Evolutionary conservation across 257 asterid species (phyloP), one percentile per base, ranked within the genome.

Genomic region (Solanum corneliomulleri): DNA sequence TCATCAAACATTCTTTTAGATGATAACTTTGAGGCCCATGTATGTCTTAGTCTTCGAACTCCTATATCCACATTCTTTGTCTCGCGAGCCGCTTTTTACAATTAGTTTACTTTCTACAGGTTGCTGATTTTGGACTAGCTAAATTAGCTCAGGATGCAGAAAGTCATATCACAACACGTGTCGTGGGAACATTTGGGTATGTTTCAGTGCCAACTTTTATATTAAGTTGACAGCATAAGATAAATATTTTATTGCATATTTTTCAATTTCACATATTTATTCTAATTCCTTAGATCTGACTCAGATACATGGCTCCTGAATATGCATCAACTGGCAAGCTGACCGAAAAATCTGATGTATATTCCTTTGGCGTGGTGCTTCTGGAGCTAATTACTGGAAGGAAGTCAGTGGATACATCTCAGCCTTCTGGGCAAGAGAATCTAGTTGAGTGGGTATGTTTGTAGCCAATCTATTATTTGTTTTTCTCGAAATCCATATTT

Each of bases 291-390:
- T 72, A 47, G 58, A 47, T 86, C 27, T 83, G 12, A 52, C 80
- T 91, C 95, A 96, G 99, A 87, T 96, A 96, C 92, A 93, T 96
- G 99, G 99, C 99, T 88, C 99, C 99, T 56, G 99, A 96, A 89
- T 96, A 96, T 91, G 98, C 99, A 91, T 90, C 96, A 35, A 96
- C 96, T 88, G 99, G 99, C 62, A 96, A 95, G 85, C 88, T 96
- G 90, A 96, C 99, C 29, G 99, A 95, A 72, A 96, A 94, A 89
- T 96, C 97, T 4, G 99, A 96, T 9, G 96, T 96, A 66, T 96
- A 82, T 90, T 96, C 99, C 74, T 96, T 90, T 83, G 99, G 99
- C 29, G 99, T 96, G 69, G 98, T 96, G 81, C 98, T 96, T 80
- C 89, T 96, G 90, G 99, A 96, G 92, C 92, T 96, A 75, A 90